Base-by-base conservation (phyloP, 176 grass and related monocot species). In the Alloteropsis semialata region DNA sequence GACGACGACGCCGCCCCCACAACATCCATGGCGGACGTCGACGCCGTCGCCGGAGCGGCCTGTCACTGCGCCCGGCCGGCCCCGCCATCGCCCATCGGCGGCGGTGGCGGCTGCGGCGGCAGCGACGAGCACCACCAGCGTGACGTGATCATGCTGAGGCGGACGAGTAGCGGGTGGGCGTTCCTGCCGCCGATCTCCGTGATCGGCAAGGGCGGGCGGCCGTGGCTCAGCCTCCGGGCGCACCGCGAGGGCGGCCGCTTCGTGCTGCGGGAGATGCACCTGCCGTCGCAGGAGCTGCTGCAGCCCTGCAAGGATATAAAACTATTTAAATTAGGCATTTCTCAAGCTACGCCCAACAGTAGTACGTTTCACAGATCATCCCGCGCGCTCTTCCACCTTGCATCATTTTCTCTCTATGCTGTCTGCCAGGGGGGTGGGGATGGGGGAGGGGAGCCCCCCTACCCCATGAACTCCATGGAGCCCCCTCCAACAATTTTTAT, bases 101-200 rank as follows among this genome's bases (percentile, higher is more conserved):
- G 8, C 64, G 82, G 34, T 5, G 64, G 9, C 42, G 18, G 0
- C 50, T 0, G 16, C 4, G 11, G n/a, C n/a, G n/a, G n/a, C n/a
- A 17, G 62, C 49, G 51, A 34, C 14, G 57, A 24, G 17, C 66
- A 22, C 42, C 16, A 69, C n/a, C 69, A 46, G 36, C 37, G 62
- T 13, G 58, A 62, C 13, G 62, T 77, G 39, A 54, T 37, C 60
- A 54, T 37, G 58, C 57, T 78, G 27, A 38, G 74, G 73, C 85
- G 87, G 78, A 77, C 89, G 73, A 89, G 74, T 69, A 90, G 81
- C 66, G 81, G 72, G 4, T 48, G 84, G 60, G 53, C 68, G 48
- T 94, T 92, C 71, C 92, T 87, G 56, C 92, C 92, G 10, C 92
- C 92, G 14, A 92, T 94, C 69, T 89, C 89, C n/a, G 82, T 89